Evolutionary conservation across 495 filamentous ascomycete genomes (phyloP), one percentile per base, ranked within the genome.

Genomic region (Penicillium coffeae): DNA sequence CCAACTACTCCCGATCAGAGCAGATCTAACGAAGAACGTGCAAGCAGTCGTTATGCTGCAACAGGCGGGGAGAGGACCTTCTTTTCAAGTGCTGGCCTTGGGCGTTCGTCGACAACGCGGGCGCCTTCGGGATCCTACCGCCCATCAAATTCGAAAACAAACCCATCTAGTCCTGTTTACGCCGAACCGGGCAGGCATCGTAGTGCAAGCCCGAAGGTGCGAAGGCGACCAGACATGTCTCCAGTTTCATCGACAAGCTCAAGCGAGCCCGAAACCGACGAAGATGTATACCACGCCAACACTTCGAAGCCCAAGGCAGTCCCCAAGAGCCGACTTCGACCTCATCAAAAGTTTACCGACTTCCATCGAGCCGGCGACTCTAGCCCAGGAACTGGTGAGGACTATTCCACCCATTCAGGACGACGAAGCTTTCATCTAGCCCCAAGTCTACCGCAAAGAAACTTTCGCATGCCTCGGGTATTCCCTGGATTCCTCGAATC

Each of bases 51-150:
- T 0, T 93, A 95, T 59, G 76, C 81, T 30, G 79, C 75, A 2
- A 65, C 78, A 21, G 79, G 81, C 42, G 87, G 87, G 13, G 89
- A 93, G 59, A 87, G 78, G 70, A 85, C 81, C 0, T 74, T 75
- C 50, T 71, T 82, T 47, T 65, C 65, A 6, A 72, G 65, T 50
- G 64, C 71, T 20, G 63, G 62, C 14, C 52, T 82, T 12, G 62
- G 65, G 9, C 70, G 75, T 35, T 73, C 77, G 19, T 51, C 68
- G 1, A 78, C 68, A 51, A 61, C 64, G 46, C 71, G 77, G n/a
- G 65, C 70, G 38, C 65, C 75, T 8, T 59, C 75, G 9, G 65
- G 70, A 34, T 38, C 52, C 10, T 53, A 57, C 39, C 46, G 47
- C 58, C 48, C 50, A 48, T 54, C 43, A 54, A 60, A 56, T 41